Evolutionary conservation across 2,329 filamentous ascomycete genomes (phyloP), one percentile per base, ranked within the genome.

Genomic region (Fusarium xylarioides): DNA sequence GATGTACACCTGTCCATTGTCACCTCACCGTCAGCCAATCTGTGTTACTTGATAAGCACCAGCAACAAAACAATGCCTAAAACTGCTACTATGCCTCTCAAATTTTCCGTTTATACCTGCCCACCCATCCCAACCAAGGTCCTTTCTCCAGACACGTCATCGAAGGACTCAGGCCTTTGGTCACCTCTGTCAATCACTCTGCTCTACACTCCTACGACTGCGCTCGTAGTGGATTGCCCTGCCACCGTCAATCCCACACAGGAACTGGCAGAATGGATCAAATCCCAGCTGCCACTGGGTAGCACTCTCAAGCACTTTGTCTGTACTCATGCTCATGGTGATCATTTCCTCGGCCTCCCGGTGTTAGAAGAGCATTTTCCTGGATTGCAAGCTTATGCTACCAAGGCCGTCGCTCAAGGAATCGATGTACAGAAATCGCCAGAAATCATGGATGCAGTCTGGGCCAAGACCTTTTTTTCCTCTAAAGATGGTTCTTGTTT

Each of bases 21-120:
- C 7, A 15, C 3, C 10, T 32, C 15, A 12, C 7, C 3, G 7
- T 2, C 15, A 23, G 21, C 28, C 3, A 7, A 49, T n/a, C 3
- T 5, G 14, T 6, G n/a, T 32, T 49, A 3, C 46, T 49, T 4
- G 11, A 49, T 7, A 49, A 49, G 15, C 3, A 32, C 15, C 1
- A 18, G 10, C 14, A 4, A n/a, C 21, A 49, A n/a, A 12, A 23
- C 7, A 49, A 18, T 7, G 3, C 5, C 15, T 7, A 2, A 23
- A 23, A 32, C 5, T 7, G 3, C 18, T 4, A 32, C 2, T 3
- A 32, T 49, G 46, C 14, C 46, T 18, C 46, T 49, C 15, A 49
- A 49, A 7, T 10, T 49, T 32, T 5, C 46, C 4, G 12, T 49
- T 5, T 49, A 49, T 11, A 49, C 46, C 0, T 49, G 28, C 3